These are phyloP conservation scores for Naganishia sp. DNA, from an alignment of 1,284 basidiomycete species.

Conservation along the genomic window DNA sequence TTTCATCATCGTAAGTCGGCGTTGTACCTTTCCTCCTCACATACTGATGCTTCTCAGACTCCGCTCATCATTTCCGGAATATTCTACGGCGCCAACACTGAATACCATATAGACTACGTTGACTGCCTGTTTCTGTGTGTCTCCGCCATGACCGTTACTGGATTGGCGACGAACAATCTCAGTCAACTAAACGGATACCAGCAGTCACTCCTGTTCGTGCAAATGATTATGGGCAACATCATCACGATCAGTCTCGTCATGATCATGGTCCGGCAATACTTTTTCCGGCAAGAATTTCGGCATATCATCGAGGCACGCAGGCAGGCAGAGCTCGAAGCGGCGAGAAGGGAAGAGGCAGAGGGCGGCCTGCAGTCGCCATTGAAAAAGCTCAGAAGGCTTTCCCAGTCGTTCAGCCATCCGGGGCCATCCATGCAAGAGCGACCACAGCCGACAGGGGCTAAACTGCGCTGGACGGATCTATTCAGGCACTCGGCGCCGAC, in stretches of 20 bases:
- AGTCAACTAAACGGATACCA: conserved; percentile 56
- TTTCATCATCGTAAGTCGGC: conserved; percentile 53
- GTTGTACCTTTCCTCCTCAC: background rate
- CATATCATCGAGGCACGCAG: conserved; percentile 63
- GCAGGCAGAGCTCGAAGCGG: conserved; percentile 22
- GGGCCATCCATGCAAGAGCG: no score
- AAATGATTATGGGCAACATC: conserved; percentile 52
- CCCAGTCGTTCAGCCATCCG: conserved; percentile 12
- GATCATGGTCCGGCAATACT: conserved; percentile 57
- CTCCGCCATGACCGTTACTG: conserved; percentile 58
- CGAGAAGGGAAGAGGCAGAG: background rate
- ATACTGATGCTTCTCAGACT: conserved; percentile 38
- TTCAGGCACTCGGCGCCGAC: conserved; percentile 13
- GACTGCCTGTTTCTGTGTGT: conserved; percentile 58
- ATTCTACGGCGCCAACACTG: conserved; percentile 52
- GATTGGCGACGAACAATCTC: conserved; percentile 57
- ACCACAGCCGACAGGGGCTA: background rate
- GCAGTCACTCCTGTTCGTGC: conserved; percentile 55
- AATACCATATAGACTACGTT: conserved; percentile 55
- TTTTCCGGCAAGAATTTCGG: conserved; percentile 72
- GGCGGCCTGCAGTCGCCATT: conserved; percentile 27
- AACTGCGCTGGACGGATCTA: conserved; percentile 19
- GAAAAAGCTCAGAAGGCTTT: conserved; percentile 28
- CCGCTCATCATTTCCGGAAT: conserved; percentile 56
- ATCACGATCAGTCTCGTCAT: conserved; percentile 53